These are phyloP conservation scores for Clarireedia hainanense DNA, from an alignment of 2,329 filamentous ascomycete genomes.

Conservation along the genomic window DNA sequence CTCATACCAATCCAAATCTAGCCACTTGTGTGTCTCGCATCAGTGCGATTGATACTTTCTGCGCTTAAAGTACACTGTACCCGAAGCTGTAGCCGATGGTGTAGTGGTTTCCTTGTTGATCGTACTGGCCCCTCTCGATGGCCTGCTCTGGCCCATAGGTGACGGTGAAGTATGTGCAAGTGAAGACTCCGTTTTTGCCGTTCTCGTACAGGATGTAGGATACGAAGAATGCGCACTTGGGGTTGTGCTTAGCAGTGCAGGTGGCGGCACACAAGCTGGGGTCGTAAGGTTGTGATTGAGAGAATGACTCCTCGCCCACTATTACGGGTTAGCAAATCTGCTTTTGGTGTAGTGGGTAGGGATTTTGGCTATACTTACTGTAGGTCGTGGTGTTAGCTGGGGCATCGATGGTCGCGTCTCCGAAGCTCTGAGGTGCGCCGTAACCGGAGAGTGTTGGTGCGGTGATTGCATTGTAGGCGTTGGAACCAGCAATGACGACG, in stretches of 20 bases:
- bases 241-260: conserved; percentile 19
- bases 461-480: conserved; percentile 3
- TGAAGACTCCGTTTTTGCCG: conserved; percentile 29
- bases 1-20: too few relatives aligned
- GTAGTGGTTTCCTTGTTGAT: conserved; percentile 14
- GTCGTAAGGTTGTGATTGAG: conserved; percentile 26
- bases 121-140: conserved; percentile 17
- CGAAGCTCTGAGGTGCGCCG: conserved; percentile 25
- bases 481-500: conserved; percentile 8
- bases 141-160: conserved; percentile 20
- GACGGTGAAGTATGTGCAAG: conserved; percentile 33
- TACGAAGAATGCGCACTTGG: conserved; percentile 30
- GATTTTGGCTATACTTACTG: conserved; percentile 4
- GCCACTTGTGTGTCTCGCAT: too few relatives aligned
- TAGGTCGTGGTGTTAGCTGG: conserved; percentile 24
- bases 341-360: background rate
- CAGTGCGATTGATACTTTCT: too few relatives aligned
- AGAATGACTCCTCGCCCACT: conserved; percentile 25
- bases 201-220: conserved; percentile 33
- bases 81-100: conserved; percentile 18
- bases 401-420: conserved; percentile 26
- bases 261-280: conserved; percentile 26
- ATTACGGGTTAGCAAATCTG: background rate
- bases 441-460: conserved; percentile 17
- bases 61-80: conserved; percentile 4